Base-by-base conservation (phyloP, 2,329 filamentous ascomycete species). In the Ceratocystis albifundus region DNA sequence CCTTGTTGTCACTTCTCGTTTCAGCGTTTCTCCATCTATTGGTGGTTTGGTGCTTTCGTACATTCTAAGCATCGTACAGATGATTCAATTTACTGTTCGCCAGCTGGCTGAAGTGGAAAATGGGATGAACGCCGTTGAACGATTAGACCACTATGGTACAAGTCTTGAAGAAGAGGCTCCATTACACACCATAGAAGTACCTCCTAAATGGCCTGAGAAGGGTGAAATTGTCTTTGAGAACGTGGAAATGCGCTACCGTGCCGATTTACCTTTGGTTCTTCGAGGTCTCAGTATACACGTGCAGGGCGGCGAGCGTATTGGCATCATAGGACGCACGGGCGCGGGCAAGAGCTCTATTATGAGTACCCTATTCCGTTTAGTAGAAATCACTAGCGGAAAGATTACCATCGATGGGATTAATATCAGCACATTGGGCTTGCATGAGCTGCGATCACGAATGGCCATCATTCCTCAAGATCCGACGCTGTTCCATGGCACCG, bases 21-120 rank as follows among this genome's bases (percentile, higher is more conserved):
- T 96, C 77, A 84, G 83, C 69, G 89, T 96, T 68, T 80, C 86
- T 50, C 93, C 93, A 1, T 91, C 89, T 62, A 96, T 90, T 66
- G 87, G 85, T 59, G 94, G 94, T 22, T 79, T 97, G 48, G 91
- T 97, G 0, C 81, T 99, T 25, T 94, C 89, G 61, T 97, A 97
- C 75, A 96, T 97, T 72, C 81, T 99, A 20, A 84, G 88, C 15
- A 96, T 96, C 72, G 91, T 96, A 20, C 90, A 95, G 75, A 91
- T 96, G 88, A 87, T 97, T 70, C 93, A 96, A 73, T 96, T 96
- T 75, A 93, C 90, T 0, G 90, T 97, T 20, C 85, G 94, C 20
- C 93, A 97, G 76, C 81, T 96, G 6, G 93, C 93, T 30, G 93
- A 96, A 75, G 90, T 97, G 7, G 93, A 97, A 75, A 97, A 96